Conservation (phyloP, 2,329 filamentous ascomycete genomes). For the Aureobasidium sp. region DNA sequence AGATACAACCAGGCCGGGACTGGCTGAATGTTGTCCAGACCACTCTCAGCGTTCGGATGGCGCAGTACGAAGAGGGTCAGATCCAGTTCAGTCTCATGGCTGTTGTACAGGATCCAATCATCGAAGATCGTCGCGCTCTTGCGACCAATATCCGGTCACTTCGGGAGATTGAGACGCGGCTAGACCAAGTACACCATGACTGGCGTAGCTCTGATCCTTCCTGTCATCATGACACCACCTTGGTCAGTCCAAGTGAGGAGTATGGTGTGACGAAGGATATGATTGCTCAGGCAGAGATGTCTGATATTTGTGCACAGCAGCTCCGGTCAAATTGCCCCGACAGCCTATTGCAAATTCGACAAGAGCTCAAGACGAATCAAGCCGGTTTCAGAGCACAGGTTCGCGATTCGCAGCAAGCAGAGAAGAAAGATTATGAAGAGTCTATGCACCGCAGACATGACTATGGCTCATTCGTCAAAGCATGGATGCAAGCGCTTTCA, state of each 20-base stretch:
- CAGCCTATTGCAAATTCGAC: constrained; percentile 33
- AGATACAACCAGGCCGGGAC: constrained; percentile 41
- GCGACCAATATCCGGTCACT: constrained; percentile 42
- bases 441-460: constrained; percentile 56
- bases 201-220: constrained; percentile 37
- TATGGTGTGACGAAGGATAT: constrained; percentile 25
- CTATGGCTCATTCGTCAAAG: constrained; percentile 60
- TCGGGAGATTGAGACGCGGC: constrained; percentile 33
- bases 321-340: constrained; percentile 24
- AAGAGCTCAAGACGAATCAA: constrained; percentile 38
- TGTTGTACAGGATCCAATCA: constrained; percentile 60
- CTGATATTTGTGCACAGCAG: constrained; percentile 22
- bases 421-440: constrained; percentile 46
- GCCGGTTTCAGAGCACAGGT: constrained; percentile 41
- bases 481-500: constrained; percentile 59
- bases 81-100: constrained; percentile 74
- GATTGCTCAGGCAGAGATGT: constrained; percentile 31
- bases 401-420: constrained; percentile 40
- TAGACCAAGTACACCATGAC: constrained; percentile 34
- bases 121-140: constrained; percentile 39
- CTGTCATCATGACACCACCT: constrained; percentile 21
- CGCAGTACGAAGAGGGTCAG: constrained; percentile 55
- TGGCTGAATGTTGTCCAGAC: constrained; percentile 63
- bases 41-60: constrained; percentile 62
- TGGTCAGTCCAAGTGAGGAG: constrained; percentile 19